These are phyloP conservation scores for Fraxinus greggii DNA, from an alignment of 305 asterid genomes.

Conservation along the genomic window DNA sequence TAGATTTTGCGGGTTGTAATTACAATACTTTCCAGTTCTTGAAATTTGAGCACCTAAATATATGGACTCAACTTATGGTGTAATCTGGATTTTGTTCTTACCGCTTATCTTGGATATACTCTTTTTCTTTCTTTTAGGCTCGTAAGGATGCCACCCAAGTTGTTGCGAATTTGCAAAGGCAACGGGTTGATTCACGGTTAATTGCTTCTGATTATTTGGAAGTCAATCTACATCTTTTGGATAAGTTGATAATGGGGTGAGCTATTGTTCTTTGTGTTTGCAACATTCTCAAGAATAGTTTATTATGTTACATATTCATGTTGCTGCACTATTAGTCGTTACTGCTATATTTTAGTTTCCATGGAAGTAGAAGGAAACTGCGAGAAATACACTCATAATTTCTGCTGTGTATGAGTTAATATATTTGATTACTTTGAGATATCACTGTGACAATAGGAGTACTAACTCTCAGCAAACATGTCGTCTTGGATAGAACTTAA, in stretches of 20 bases:
- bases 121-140: conserved; percentile 39
- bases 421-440: not conserved
- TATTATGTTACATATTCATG: not conserved
- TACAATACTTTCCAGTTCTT: not conserved
- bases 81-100: not conserved
- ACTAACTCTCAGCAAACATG: not conserved
- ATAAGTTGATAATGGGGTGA: conserved; percentile 67
- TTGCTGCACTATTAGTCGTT: not conserved
- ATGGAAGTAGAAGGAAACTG: conserved; percentile 10
- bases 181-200: conserved; percentile 59
- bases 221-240: conserved; percentile 68
- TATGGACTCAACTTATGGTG: not conserved
- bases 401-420: not conserved
- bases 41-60: not conserved
- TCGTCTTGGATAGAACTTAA: not conserved
- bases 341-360: not conserved
- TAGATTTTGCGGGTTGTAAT: not conserved
- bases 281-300: not conserved
- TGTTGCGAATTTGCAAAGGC: conserved; percentile 88
- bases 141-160: conserved; percentile 86
- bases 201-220: conserved; percentile 76
- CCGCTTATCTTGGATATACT: conserved; percentile 2
- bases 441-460: not conserved
- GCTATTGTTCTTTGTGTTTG: conserved; percentile 19
- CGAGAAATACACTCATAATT: not conserved